A percentile compares a stretch with the other conserved stretches of the same genome.
Evolutionary conservation across 345 rosid species (phyloP).

Genomic region (Acer yangbiense): DNA sequence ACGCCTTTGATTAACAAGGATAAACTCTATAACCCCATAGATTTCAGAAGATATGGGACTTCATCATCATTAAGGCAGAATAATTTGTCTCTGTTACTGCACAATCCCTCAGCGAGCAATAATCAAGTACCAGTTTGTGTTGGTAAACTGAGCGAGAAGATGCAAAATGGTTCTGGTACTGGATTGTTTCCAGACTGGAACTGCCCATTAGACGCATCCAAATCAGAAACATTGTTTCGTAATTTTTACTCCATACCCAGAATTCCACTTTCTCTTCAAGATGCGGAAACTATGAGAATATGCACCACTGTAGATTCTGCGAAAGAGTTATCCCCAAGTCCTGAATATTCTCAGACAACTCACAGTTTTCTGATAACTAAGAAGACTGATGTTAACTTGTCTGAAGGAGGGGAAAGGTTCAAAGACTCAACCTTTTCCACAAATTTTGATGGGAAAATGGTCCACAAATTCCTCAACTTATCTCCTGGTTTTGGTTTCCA

Average conservation of each 20-base stretch:
- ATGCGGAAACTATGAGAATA: conserved; percentile 51
- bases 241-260: conserved; percentile 32
- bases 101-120: not conserved
- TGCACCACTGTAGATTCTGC: conserved; percentile 47
- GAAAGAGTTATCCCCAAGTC: conserved; percentile 31
- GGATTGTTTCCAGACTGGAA: conserved; percentile 27
- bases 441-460: conserved; percentile 47
- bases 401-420: conserved; percentile 41
- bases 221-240: conserved; percentile 21
- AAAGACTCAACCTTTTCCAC: conserved; percentile 40
- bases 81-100: conserved; percentile 21
- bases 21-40: conserved; percentile 29
- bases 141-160: conserved; percentile 23
- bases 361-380: conserved; percentile 42
- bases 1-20: conserved; percentile 43
- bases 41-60: conserved; percentile 26
- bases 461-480: conserved; percentile 44
- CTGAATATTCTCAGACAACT: conserved; percentile 37
- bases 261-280: conserved; percentile 27
- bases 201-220: conserved; percentile 13
- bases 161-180: conserved; percentile 21
- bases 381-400: conserved; percentile 38
- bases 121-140: conserved; percentile 24
- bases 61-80: not conserved
- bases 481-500: conserved; percentile 44